Conservation (phyloP, 2,329 filamentous ascomycete species). For the Aspergillus sp. region DNA sequence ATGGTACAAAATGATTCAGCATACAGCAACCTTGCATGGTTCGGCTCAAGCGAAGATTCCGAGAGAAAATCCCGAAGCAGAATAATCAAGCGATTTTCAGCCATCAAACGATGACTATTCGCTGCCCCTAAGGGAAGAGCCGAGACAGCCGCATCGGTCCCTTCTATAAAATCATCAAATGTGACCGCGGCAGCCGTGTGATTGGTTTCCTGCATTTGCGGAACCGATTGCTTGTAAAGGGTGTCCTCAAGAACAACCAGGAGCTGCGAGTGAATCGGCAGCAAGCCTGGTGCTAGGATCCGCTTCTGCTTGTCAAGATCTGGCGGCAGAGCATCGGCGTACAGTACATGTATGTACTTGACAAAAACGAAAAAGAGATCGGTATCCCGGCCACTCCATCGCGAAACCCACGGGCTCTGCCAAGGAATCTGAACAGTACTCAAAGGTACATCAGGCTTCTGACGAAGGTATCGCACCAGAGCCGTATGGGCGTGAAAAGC, state of each 20-base stretch:
- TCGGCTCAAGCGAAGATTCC: constrained; percentile 57
- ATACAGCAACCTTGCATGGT: constrained; percentile 66
- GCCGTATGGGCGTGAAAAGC: constrained; percentile 64
- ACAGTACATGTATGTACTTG: constrained; percentile 81
- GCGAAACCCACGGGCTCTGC: constrained; percentile 79
- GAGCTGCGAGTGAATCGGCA: constrained; percentile 80
- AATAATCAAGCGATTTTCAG: constrained; percentile 83
- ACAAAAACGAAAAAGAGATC: constrained; percentile 90
- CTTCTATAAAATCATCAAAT: constrained; percentile 66
- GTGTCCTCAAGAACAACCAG: constrained; percentile 78
- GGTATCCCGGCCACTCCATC: constrained; percentile 84
- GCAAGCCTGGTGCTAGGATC: constrained; percentile 71
- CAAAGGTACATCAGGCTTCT: constrained; percentile 66
- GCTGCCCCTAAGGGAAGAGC: constrained; percentile 64
- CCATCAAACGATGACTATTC: constrained; percentile 77
- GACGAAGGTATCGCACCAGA: constrained; percentile 62
- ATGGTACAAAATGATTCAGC: constrained; percentile 72
- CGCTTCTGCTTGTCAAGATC: constrained; percentile 57
- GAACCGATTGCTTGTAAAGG: constrained; percentile 68
- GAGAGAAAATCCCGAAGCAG: constrained; percentile 78
- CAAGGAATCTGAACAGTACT: constrained; percentile 74
- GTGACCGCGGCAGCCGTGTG: constrained; percentile 56
- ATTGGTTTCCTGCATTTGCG: constrained; percentile 50
- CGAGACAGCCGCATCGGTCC: constrained; percentile 67
- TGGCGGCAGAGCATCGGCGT: constrained; percentile 68